Evolutionary conservation across 2,329 filamentous ascomycete genomes (phyloP).

Genomic region (Penicillium sp.): DNA sequence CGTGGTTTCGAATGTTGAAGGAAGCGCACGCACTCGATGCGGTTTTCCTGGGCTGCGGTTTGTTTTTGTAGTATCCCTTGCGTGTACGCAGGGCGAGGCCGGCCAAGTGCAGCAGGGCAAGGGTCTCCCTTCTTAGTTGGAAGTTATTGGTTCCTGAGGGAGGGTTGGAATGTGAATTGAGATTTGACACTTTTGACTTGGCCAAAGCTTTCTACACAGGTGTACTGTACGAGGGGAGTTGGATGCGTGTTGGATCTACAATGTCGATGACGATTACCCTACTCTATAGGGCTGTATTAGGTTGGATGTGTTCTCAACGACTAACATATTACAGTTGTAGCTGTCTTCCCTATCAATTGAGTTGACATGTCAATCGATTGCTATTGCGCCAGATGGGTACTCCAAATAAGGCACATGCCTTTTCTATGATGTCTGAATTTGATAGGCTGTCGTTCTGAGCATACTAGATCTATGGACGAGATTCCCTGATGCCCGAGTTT

Average conservation of each 20-base stretch:
- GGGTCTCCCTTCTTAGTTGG: neutral
- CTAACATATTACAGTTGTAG: too few relatives aligned
- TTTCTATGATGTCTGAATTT: too few relatives aligned
- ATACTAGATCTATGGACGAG: too few relatives aligned
- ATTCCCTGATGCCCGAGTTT: too few relatives aligned
- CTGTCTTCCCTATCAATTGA: too few relatives aligned
- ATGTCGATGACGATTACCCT: too few relatives aligned
- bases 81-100: neutral
- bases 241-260: neutral
- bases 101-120: neutral
- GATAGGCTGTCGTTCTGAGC: too few relatives aligned
- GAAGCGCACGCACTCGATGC: neutral
- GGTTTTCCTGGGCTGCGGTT: neutral
- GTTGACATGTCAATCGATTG: too few relatives aligned
- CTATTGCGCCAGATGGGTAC: too few relatives aligned
- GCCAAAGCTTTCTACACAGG: neutral
- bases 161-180: slow-evolving; percentile 12
- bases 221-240: neutral
- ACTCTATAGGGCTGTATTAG: too few relatives aligned
- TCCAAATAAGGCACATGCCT: too few relatives aligned
- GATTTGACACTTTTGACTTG: neutral
- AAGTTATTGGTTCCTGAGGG: slow-evolving; percentile 1
- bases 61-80: slow-evolving; percentile 12
- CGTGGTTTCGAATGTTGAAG: neutral
- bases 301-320: too few relatives aligned